Conservation (phyloP, 2,329 filamentous ascomycete genomes). For the Monosporascus sp. region DNA sequence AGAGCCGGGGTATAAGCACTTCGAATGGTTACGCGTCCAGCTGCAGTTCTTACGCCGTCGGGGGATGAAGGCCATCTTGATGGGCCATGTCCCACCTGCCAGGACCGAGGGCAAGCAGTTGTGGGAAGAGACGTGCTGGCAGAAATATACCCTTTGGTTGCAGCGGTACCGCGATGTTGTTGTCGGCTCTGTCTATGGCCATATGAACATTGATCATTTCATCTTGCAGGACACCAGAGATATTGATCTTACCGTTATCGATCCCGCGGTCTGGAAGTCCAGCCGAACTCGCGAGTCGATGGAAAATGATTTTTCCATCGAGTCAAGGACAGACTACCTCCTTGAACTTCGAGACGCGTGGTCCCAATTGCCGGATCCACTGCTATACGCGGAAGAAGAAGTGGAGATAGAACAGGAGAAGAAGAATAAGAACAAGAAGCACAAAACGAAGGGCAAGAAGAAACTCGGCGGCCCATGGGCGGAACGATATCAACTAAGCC, state of each 20-base stretch:
- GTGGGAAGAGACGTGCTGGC: conserved; percentile 98
- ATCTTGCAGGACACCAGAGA: conserved; percentile 81
- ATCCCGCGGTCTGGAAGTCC: conserved; percentile 22
- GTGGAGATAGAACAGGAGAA: conserved; percentile 31
- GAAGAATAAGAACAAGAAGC: conserved; percentile 52
- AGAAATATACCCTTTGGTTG: conserved; percentile 91
- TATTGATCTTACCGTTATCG: conserved; percentile 53
- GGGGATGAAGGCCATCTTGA: conserved; percentile 90
- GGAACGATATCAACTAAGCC: conserved; percentile 76
- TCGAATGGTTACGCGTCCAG: conserved; percentile 93
- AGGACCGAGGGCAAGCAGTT: conserved; percentile 76
- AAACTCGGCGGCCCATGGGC: conserved; percentile 75
- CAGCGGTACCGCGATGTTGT: conserved; percentile 88
- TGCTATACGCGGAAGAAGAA: conserved; percentile 15
- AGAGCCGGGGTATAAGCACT: conserved; percentile 87
- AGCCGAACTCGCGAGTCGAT: conserved; percentile 29
- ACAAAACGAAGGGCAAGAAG: conserved; percentile 51
- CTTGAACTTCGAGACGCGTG: conserved; percentile 72
- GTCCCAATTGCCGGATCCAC: conserved; percentile 63
- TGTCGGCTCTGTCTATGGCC: conserved; percentile 73
- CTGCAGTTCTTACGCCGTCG: conserved; percentile 75
- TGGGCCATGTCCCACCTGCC: conserved; percentile 89
- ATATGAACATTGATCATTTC: conserved; percentile 99
- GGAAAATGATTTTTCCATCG: conserved; percentile 52
- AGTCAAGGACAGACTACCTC: conserved; percentile 75